Evolutionary conservation across 177 flowering plant species (phyloP).

Genomic region (Tripterygium wilfordii): DNA sequence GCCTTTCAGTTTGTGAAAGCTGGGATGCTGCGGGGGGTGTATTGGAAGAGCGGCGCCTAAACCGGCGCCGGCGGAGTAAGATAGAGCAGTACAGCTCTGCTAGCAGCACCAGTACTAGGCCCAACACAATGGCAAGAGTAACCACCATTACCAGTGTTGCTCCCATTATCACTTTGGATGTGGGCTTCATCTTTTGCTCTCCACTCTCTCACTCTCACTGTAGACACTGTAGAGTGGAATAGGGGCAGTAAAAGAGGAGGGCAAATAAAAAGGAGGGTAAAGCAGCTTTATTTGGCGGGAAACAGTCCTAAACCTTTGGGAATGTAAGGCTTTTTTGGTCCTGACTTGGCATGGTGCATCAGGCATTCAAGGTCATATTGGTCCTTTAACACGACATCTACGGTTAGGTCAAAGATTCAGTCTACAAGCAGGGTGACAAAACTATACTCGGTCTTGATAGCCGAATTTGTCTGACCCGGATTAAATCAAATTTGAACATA

Average conservation of each 20-base stretch:
- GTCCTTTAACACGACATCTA: conserved; percentile 12
- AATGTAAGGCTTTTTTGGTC: conserved; percentile 10
- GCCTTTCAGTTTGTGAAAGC: conserved; percentile 11
- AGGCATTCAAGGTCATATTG: conserved; percentile 22
- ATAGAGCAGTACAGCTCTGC: conserved; percentile 92
- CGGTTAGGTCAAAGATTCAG: no score
- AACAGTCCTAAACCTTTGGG: conserved; percentile 14
- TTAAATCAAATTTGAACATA: no score
- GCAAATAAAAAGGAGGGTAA: conserved; percentile 5
- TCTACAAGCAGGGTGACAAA: no score
- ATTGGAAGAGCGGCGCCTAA: conserved; percentile 4
- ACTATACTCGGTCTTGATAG: no score
- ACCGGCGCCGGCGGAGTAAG: conserved; percentile 39
- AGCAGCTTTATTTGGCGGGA: conserved; percentile 44
- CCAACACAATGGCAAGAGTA: conserved; percentile 53
- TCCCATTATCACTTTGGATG: conserved; percentile 68
- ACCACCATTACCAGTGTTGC: conserved; percentile 60
- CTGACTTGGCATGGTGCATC: conserved; percentile 2
- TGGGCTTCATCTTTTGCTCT: conserved; percentile 46
- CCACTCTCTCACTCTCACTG: conserved; percentile 12
- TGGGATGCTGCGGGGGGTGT: conserved; percentile 8
- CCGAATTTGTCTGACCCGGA: no score
- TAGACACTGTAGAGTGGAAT: neutral
- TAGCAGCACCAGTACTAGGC: conserved; percentile 54
- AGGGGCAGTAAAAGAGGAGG: conserved; percentile 6